A percentile compares a stretch with the other conserved stretches of the same genome.
Conservation (phyloP, 352 stramenopile genomes). For the Phytophthora agathidicida region DNA sequence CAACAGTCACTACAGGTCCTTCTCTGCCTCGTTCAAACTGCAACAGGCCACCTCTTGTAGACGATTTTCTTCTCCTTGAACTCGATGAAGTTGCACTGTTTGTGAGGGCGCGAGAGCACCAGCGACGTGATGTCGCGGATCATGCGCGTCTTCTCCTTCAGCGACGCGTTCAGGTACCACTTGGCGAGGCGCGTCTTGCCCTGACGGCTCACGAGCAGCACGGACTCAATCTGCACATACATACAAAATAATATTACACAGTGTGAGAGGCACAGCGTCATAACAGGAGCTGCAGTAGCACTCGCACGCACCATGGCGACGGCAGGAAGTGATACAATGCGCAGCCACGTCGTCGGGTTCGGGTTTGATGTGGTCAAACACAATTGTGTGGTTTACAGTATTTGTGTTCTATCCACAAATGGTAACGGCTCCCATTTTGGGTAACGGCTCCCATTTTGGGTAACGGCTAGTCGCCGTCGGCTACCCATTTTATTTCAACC, state of each 20-base stretch:
- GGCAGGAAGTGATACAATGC: no score
- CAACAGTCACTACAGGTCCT: background rate
- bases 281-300: background rate
- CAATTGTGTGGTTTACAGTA: no score
- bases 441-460: no score
- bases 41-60: conserved; percentile 88
- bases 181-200: conserved; percentile 93
- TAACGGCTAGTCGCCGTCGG: no score
- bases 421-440: no score
- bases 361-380: no score
- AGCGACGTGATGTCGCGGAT: conserved; percentile 90
- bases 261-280: background rate
- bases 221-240: conserved; percentile 79
- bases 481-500: background rate
- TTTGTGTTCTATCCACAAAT: no score
- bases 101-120: conserved; percentile 83
- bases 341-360: no score
- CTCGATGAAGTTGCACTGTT: conserved; percentile 96
- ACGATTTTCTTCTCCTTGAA: conserved; percentile 99
- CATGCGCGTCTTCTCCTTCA: conserved; percentile 88
- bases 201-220: conserved; percentile 91
- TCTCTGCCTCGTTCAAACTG: background rate
- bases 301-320: conserved; percentile 19
- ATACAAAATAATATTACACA: no score
- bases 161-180: conserved; percentile 85